Evolutionary conservation across 306 rosid species (phyloP).

Genomic region (Glycyrrhiza uralensis): DNA sequence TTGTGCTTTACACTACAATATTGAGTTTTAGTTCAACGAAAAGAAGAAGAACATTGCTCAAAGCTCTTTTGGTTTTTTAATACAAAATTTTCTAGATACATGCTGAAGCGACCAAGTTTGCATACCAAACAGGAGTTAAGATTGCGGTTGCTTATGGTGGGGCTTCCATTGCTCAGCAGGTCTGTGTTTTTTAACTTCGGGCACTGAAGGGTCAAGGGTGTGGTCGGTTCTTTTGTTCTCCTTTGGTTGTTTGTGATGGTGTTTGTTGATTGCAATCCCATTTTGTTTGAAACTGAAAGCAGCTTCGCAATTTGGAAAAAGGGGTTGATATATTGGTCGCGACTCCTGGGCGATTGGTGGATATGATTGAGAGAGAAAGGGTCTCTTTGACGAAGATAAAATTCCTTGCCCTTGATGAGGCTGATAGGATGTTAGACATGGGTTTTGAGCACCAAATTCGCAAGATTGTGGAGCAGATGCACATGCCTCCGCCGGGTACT

Average conservation of each 20-base stretch:
- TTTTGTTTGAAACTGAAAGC: neutral
- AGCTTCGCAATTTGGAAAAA: slow-evolving; percentile 63
- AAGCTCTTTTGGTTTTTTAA: neutral
- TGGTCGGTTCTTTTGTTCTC: neutral
- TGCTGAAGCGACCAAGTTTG: slow-evolving; percentile 66
- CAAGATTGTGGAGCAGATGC: slow-evolving; percentile 68
- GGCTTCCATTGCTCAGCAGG: slow-evolving; percentile 66
- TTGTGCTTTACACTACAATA: too few species aligned
- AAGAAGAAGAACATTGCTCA: neutral
- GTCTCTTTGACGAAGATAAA: slow-evolving; percentile 53
- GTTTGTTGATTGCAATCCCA: neutral
- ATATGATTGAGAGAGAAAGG: slow-evolving; percentile 72
- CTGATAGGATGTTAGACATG: slow-evolving; percentile 92
- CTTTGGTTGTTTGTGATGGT: neutral
- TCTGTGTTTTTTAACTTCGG: slow-evolving; percentile 7
- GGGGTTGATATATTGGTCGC: slow-evolving; percentile 90
- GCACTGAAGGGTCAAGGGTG: too few species aligned
- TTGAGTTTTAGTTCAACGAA: neutral
- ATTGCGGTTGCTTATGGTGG: slow-evolving; percentile 81
- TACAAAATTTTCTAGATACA: slow-evolving; percentile 46
- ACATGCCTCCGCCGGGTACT: slow-evolving; percentile 67
- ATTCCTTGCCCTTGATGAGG: slow-evolving; percentile 77
- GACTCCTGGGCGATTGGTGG: slow-evolving; percentile 87
- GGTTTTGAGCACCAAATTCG: slow-evolving; percentile 91
- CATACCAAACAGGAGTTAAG: slow-evolving; percentile 69